phyloP scores from a whole-genome alignment of 805 yeast genomes.

The Dipodascopsis uninucleata region DNA sequence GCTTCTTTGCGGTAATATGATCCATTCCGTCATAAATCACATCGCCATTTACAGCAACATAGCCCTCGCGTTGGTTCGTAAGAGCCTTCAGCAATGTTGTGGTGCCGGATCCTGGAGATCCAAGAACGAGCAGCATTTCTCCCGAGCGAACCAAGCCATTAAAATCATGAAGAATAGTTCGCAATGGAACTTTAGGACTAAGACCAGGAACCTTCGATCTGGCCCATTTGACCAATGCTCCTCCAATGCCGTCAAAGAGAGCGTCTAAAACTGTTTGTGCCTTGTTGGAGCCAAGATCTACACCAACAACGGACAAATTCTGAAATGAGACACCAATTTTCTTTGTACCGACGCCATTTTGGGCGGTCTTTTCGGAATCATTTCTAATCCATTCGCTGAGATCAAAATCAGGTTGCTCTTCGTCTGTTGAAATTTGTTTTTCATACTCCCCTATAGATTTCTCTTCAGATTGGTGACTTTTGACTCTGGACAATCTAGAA shows the following conservation, averaged over 20 bases:
- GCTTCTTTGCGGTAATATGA: conserved; percentile 55
- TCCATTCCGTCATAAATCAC: conserved; percentile 60
- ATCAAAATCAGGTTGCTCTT: conserved; percentile 12
- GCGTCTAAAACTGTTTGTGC: conserved; percentile 18
- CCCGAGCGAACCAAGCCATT: conserved; percentile 52
- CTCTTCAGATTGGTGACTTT: neutral
- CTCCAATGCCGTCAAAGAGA: conserved; percentile 9
- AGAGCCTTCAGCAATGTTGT: conserved; percentile 44
- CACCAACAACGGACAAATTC: conserved; percentile 18
- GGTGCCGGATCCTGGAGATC: conserved; percentile 70
- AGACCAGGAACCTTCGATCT: conserved; percentile 5
- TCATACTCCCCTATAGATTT: no score
- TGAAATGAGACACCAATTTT: conserved; percentile 25
- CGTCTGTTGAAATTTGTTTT: no score
- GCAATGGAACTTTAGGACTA: conserved; percentile 17
- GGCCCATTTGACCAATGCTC: conserved; percentile 6
- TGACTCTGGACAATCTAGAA: conserved; percentile 16
- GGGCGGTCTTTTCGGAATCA: conserved; percentile 14
- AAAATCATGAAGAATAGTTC: conserved; percentile 31
- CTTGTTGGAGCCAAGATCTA: conserved; percentile 17
- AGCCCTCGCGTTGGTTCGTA: conserved; percentile 43
- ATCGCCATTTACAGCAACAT: conserved; percentile 48
- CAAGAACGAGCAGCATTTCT: conserved; percentile 62
- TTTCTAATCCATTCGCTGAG: conserved; percentile 23
- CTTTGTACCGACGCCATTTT: conserved; percentile 19